A percentile compares a stretch with the other conserved stretches of the same genome.
These are phyloP conservation scores for Mycocentrospora acerina DNA, from an alignment of 2,329 filamentous ascomycete genomes.

Conservation along the genomic window DNA sequence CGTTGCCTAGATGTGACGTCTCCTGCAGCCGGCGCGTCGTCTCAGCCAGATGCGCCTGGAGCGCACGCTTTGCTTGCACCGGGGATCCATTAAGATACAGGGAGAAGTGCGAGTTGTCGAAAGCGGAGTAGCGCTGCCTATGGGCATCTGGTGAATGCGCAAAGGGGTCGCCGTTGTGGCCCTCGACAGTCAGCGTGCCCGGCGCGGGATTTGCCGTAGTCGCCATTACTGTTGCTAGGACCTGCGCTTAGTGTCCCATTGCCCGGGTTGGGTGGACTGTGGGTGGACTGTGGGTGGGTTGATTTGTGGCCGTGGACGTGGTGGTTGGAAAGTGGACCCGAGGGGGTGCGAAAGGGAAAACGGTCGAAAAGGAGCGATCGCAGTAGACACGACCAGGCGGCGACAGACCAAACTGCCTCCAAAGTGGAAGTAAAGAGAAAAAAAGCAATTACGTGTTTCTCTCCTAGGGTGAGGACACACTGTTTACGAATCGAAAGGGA, in stretches of 20 bases:
- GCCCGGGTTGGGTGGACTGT: constrained; percentile 12
- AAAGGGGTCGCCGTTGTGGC: constrained; percentile 50
- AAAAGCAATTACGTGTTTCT: constrained; percentile 17
- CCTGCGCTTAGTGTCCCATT: constrained; percentile 31
- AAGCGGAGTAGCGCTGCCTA: constrained; percentile 74
- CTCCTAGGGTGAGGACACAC: constrained; percentile 13
- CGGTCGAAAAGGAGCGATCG: constrained; percentile 1
- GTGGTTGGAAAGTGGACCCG: constrained; percentile 3
- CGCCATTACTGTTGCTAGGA: constrained; percentile 40
- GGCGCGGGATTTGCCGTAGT: constrained; percentile 44
- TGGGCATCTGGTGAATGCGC: constrained; percentile 40
- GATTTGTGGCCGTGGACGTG: constrained; percentile 1
- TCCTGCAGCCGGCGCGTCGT: constrained; percentile 90
- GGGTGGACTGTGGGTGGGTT: constrained; percentile 2
- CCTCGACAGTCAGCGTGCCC: constrained; percentile 45
- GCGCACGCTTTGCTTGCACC: constrained; percentile 79
- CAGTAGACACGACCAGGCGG: neutral
- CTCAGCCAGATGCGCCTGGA: constrained; percentile 89
- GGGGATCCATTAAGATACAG: constrained; percentile 77
- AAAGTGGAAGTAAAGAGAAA: neutral
- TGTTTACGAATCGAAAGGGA: constrained; percentile 14
- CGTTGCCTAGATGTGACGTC: constrained; percentile 83
- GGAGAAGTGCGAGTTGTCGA: constrained; percentile 78
- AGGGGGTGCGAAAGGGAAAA: neutral
- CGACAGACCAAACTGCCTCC: neutral